A percentile compares a stretch with the other conserved stretches of the same genome.
Evolutionary conservation across 2,329 filamentous ascomycete genomes (phyloP).

Genomic region (Sporothrix luriei): DNA sequence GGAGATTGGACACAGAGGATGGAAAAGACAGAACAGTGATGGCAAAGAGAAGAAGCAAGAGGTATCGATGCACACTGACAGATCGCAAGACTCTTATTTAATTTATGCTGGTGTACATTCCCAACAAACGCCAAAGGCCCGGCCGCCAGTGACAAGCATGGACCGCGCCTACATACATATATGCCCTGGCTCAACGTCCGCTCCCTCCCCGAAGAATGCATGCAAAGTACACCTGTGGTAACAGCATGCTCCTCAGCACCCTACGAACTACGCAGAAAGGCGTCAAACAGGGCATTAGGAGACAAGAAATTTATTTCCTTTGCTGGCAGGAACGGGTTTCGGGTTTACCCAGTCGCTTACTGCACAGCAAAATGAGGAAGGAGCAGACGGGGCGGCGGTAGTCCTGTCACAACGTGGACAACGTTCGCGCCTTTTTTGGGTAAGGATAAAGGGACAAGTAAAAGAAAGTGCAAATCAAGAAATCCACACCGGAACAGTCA

Average conservation of each 20-base stretch:
- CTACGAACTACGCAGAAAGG: background rate
- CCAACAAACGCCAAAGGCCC: background rate
- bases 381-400: too few species aligned
- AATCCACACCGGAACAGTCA: background rate
- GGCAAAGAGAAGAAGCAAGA: background rate
- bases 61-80: background rate
- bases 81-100: background rate
- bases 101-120: background rate
- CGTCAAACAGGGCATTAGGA: too few species aligned
- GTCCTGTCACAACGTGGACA: background rate
- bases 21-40: too few species aligned
- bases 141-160: background rate
- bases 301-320: background rate
- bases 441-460: background rate
- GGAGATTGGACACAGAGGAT: background rate
- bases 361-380: too few species aligned
- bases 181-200: background rate
- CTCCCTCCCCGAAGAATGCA: background rate
- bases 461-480: background rate
- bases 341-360: background rate
- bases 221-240: background rate
- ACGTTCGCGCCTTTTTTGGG: background rate
- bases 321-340: slow-evolving; percentile 11
- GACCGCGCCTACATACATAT: background rate
- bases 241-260: background rate